Evolutionary conservation across 2,329 filamentous ascomycete genomes (phyloP).

Genomic region (Arthroderma sp.): DNA sequence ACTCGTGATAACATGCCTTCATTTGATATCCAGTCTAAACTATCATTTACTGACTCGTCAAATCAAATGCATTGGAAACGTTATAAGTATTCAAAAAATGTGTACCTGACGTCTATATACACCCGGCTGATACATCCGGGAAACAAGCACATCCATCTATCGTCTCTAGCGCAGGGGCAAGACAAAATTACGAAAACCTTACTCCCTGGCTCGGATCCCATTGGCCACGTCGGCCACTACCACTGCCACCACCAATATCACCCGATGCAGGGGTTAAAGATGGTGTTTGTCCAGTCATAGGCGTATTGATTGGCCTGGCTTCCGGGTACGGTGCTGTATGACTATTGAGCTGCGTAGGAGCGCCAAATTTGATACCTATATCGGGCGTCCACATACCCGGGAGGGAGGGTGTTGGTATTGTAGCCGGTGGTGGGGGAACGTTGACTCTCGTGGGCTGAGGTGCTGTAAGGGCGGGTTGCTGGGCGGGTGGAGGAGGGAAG

Average conservation of each 20-base stretch:
- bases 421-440: conserved; percentile 17
- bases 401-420: conserved; percentile 19
- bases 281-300: conserved; percentile 10
- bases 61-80: no score
- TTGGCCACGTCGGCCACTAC: conserved; percentile 24
- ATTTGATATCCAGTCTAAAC: no score
- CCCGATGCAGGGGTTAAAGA: conserved; percentile 10
- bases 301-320: not conserved
- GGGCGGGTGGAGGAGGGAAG: conserved; percentile 25
- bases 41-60: no score
- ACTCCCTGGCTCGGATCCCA: conserved; percentile 51
- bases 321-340: conserved; percentile 2
- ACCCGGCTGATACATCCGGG: no score
- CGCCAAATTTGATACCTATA: conserved; percentile 66
- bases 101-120: no score
- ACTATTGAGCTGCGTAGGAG: conserved; percentile 16
- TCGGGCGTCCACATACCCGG: conserved; percentile 62
- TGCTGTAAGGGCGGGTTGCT: conserved; percentile 37
- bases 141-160: no score
- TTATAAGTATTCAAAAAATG: no score
- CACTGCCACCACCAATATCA: not conserved
- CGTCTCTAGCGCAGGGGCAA: no score
- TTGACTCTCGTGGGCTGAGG: conserved; percentile 2
- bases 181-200: conserved; percentile 33
- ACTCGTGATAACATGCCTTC: no score